Conservation (phyloP, 2,329 filamentous ascomycete species). For the Xylariaceae sp. region DNA sequence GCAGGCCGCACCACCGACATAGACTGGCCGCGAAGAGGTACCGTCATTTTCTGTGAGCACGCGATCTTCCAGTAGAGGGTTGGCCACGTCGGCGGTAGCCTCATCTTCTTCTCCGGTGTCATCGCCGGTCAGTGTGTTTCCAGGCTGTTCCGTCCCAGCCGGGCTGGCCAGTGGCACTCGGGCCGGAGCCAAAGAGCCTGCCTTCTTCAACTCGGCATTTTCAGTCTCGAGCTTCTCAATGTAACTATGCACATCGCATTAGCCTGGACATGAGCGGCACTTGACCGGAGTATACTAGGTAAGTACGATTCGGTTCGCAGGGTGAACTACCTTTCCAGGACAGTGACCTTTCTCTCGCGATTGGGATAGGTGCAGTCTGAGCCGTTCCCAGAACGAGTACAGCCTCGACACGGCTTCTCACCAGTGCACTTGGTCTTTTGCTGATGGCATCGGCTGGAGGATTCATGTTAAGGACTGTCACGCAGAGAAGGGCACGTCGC, state of each 20-base stretch:
- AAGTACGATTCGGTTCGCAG: too few relatives aligned
- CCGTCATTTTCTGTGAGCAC: conserved; percentile 9
- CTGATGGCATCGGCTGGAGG: conserved; percentile 15
- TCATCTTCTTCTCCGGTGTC: conserved; percentile 6
- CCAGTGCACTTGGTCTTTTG: conserved; percentile 18
- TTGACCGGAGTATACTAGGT: too few relatives aligned
- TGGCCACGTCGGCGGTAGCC: conserved; percentile 9
- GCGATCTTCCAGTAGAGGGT: conserved; percentile 14
- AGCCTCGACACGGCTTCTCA: conserved; percentile 13
- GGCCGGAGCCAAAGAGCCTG: neutral
- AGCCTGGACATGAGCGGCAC: too few relatives aligned
- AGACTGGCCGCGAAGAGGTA: conserved; percentile 8
- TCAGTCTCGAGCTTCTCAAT: conserved; percentile 14
- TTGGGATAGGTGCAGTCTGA: conserved; percentile 12
- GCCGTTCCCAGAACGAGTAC: conserved; percentile 11
- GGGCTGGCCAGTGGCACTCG: neutral
- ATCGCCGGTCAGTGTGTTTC: neutral
- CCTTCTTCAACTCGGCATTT: conserved; percentile 12
- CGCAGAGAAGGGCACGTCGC: neutral
- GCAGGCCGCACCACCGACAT: conserved; percentile 15
- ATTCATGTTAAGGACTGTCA: neutral
- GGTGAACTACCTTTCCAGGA: conserved; percentile 12
- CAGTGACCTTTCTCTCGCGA: conserved; percentile 15
- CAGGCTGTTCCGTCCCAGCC: neutral
- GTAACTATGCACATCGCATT: conserved; percentile 4